Conservation (phyloP, 768 basidiomycete species). For the Amanita rubescens region DNA sequence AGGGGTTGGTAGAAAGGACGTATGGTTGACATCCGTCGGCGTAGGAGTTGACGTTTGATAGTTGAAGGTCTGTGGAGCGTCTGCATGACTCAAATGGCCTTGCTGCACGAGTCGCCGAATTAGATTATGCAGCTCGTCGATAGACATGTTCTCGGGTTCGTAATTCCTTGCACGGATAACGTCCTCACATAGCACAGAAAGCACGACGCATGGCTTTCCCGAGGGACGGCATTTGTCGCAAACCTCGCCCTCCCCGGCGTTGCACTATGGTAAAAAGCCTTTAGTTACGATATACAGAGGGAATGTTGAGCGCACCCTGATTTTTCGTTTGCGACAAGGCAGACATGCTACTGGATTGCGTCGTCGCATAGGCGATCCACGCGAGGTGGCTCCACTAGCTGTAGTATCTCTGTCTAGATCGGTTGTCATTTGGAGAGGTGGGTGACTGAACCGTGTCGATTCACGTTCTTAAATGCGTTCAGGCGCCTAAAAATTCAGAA, state of each 20-base stretch:
- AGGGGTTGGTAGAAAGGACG: neutral
- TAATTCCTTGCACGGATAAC: neutral
- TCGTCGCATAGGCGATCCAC: constrained; percentile 16
- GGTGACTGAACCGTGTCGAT: neutral
- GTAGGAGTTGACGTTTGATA: neutral
- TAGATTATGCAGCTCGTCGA: neutral
- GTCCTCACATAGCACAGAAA: constrained; percentile 1
- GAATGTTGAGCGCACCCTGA: constrained; percentile 42
- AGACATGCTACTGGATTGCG: constrained; percentile 48
- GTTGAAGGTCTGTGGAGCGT: neutral
- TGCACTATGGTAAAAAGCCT: neutral
- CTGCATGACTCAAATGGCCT: neutral
- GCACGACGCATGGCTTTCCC: neutral
- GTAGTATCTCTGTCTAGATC: neutral
- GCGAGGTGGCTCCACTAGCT: neutral
- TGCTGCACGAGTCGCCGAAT: neutral
- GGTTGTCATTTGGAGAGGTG: neutral
- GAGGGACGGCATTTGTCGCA: neutral
- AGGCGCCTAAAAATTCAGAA: neutral
- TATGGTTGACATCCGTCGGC: neutral
- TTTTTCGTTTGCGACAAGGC: constrained; percentile 46
- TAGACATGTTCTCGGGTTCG: neutral
- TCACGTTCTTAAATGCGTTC: neutral
- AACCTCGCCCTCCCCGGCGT: neutral
- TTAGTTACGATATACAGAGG: too few relatives aligned